These are phyloP conservation scores for Blastocystis hominis DNA, from an alignment of 352 stramenopile genomes.

Conservation along the genomic window DNA sequence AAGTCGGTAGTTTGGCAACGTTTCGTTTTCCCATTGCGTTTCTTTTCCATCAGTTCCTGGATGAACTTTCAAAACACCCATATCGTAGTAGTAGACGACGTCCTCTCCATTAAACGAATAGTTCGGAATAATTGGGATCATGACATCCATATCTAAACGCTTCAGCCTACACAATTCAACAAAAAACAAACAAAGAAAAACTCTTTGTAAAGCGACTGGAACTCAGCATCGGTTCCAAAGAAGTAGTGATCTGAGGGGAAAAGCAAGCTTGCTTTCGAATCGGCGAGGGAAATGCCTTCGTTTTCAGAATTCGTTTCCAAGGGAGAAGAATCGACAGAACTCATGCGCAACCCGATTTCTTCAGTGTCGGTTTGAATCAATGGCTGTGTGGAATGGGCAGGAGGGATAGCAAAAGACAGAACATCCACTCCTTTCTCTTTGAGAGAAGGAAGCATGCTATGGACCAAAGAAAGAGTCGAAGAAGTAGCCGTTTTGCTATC, in stretches of 20 bases:
- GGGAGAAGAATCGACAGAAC: constrained; percentile 26
- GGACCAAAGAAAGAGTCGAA: constrained; percentile 23
- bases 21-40: constrained; percentile 41
- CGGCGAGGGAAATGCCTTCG: neutral
- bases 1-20: constrained; percentile 32
- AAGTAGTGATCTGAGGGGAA: neutral
- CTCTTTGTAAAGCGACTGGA: neutral
- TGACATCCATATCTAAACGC: neutral
- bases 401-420: neutral
- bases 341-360: constrained; percentile 33
- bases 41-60: constrained; percentile 49
- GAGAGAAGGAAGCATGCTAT: constrained; percentile 9
- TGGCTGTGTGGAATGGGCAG: neutral
- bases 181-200: neutral
- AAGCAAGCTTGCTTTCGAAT: neutral
- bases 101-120: neutral
- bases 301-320: neutral
- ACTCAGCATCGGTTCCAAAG: neutral
- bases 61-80: neutral
- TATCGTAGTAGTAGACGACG: neutral
- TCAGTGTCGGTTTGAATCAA: neutral
- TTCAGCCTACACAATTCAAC: neutral
- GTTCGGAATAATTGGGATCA: constrained; percentile 17
- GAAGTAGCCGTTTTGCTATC: neutral
- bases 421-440: constrained; percentile 9